These are phyloP conservation scores for Tritrichomonas musculus DNA, from an alignment of 208 protist species.

Conservation along the genomic window DNA sequence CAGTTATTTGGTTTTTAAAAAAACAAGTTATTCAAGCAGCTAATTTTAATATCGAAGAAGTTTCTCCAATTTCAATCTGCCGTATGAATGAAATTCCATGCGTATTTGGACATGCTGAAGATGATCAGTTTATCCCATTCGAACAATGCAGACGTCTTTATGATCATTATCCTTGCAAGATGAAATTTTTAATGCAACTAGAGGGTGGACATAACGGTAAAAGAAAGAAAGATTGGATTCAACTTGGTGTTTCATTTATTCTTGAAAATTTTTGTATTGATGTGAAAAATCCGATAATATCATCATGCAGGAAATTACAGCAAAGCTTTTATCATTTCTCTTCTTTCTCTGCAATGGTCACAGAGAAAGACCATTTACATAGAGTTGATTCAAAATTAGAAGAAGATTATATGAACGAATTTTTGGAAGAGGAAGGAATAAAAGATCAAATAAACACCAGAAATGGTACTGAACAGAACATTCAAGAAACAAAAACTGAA, in stretches of 20 bases:
- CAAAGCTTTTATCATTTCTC: neutral
- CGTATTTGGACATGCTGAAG: neutral
- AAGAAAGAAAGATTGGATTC: neutral
- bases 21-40: neutral
- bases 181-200: neutral
- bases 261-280: no score
- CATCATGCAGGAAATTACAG: neutral
- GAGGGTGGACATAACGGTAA: neutral
- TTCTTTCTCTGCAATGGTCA: neutral
- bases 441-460: neutral
- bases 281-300: neutral
- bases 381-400: neutral
- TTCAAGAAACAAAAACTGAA: neutral
- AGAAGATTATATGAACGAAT: neutral
- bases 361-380: neutral
- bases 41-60: neutral
- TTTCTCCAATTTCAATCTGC: neutral
- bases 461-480: neutral
- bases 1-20: neutral
- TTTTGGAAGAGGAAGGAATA: neutral
- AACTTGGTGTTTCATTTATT: neutral
- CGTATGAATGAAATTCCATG: neutral
- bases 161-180: neutral
- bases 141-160: neutral
- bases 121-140: neutral